These are phyloP conservation scores for Trametes polyzona DNA, from an alignment of 1,284 basidiomycete species.

Conservation along the genomic window DNA sequence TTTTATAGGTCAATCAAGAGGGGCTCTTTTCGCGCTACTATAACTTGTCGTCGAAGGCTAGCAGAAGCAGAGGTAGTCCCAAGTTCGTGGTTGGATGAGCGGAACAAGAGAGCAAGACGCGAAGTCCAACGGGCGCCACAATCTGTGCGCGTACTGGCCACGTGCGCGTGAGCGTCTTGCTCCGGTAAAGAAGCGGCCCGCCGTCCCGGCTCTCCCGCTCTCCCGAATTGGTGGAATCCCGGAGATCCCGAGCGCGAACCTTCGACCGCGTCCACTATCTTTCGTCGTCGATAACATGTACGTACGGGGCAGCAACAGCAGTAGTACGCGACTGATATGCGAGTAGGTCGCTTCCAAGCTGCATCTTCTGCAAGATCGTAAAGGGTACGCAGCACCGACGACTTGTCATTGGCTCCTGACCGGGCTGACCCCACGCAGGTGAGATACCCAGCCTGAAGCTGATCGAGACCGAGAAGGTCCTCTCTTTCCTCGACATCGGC, in stretches of 20 bases:
- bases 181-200: too few species aligned
- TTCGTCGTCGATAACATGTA: neutral
- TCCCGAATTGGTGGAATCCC: too few species aligned
- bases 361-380: conserved; percentile 92
- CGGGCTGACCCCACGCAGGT: conserved; percentile 44
- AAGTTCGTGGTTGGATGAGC: too few species aligned
- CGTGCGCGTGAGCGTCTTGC: neutral
- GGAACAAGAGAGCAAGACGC: neutral
- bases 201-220: neutral
- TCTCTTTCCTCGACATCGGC: conserved; percentile 87
- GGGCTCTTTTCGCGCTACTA: neutral
- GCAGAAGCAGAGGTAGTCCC: neutral
- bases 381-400: conserved; percentile 56
- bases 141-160: neutral
- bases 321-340: neutral
- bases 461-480: conserved; percentile 77
- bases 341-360: conserved; percentile 40
- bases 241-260: too few species aligned
- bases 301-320: neutral
- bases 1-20: neutral
- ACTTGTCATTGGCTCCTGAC: neutral
- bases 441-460: conserved; percentile 85
- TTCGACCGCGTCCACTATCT: too few species aligned
- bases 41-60: neutral
- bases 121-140: neutral